Percentiles rank a stretch among this genome's conserved stretches.
Evolutionary conservation across 257 asterid species (phyloP).

Genomic region (Ilex asprella): DNA sequence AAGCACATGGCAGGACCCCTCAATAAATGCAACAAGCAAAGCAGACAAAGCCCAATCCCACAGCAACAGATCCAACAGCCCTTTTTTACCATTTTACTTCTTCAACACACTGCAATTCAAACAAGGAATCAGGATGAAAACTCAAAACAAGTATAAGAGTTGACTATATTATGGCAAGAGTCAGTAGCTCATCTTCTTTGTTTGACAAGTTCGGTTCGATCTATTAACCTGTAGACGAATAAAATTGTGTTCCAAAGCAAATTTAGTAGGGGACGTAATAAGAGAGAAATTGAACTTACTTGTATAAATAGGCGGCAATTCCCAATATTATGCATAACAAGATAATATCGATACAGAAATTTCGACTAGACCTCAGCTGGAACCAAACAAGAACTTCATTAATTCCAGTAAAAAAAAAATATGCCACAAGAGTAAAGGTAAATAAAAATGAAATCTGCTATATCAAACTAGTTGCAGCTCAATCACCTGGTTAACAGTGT

Average conservation of each 20-base stretch:
- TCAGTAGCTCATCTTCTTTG: too few species aligned
- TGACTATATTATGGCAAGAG: background rate
- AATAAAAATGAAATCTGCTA: background rate
- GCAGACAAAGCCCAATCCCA: background rate
- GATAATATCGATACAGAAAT: conserved; percentile 85
- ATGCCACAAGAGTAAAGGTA: background rate
- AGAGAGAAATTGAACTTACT: conserved; percentile 38
- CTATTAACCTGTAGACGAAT: too few species aligned
- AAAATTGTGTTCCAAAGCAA: background rate
- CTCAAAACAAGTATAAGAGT: background rate
- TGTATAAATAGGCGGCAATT: conserved; percentile 90
- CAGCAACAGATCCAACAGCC: background rate
- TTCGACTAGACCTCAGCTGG: conserved; percentile 95
- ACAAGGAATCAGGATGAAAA: background rate
- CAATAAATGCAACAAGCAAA: background rate
- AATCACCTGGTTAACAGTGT: conserved; percentile 86
- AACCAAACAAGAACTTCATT: conserved; percentile 17
- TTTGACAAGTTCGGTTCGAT: too few species aligned
- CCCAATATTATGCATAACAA: conserved; percentile 84
- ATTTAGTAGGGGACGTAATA: background rate
- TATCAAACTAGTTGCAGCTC: conserved; percentile 11
- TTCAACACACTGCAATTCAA: background rate
- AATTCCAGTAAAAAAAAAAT: background rate
- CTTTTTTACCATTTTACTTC: background rate
- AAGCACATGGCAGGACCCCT: background rate